phyloP scores from a whole-genome alignment of 2,329 filamentous ascomycete species.

The Trichoderma atrobrunneum region DNA sequence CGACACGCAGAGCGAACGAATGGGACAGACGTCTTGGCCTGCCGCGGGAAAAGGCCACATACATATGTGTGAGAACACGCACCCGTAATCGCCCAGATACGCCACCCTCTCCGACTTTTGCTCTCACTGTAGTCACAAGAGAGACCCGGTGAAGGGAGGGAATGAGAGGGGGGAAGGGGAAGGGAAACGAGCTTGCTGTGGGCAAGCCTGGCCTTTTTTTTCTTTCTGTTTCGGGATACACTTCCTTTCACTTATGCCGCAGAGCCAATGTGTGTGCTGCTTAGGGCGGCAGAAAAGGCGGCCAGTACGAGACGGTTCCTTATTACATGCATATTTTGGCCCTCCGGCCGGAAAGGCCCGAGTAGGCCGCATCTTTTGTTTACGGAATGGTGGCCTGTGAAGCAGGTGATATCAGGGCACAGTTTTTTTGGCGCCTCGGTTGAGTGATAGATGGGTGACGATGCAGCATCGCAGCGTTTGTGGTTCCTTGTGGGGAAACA shows the following conservation, averaged over 20 bases:
- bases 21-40: slow-evolving; percentile 20
- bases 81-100: slow-evolving; percentile 17
- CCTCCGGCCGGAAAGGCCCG: slow-evolving; percentile 20
- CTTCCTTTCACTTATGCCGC: slow-evolving; percentile 6
- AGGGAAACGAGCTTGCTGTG: not conserved
- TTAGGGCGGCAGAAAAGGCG: slow-evolving; percentile 7
- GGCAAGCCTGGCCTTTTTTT: slow-evolving; percentile 3
- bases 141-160: slow-evolving; percentile 14
- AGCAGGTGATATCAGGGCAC: slow-evolving; percentile 17
- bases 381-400: slow-evolving; percentile 11
- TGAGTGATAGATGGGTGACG: slow-evolving; percentile 14
- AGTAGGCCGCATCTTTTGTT: slow-evolving; percentile 10
- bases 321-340: slow-evolving; percentile 19
- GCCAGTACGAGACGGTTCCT: slow-evolving; percentile 10
- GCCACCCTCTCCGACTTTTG: slow-evolving; percentile 12
- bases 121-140: slow-evolving; percentile 8
- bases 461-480: slow-evolving; percentile 16
- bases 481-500: not conserved
- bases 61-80: slow-evolving; percentile 17
- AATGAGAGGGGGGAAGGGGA: not conserved
- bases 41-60: slow-evolving; percentile 17
- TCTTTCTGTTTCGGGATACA: slow-evolving; percentile 11
- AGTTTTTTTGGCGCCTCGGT: not conserved
- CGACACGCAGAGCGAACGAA: slow-evolving; percentile 16
- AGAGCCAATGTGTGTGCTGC: not conserved